Evolutionary conservation across 2,329 filamentous ascomycete species (phyloP).

Genomic region (Colletotrichum endophyticum): DNA sequence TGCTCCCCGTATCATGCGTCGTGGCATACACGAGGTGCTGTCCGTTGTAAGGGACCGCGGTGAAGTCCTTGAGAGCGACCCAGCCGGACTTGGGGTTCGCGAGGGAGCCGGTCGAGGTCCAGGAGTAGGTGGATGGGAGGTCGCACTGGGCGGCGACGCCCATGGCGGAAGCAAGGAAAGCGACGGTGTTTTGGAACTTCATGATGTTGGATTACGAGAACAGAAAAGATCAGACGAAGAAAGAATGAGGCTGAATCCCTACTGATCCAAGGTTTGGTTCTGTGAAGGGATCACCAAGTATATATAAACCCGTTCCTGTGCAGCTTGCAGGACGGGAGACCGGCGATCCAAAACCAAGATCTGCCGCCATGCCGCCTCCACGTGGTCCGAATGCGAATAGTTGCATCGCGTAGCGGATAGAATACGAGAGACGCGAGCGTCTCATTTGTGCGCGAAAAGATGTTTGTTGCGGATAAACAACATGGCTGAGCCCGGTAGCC

Average conservation of each 20-base stretch:
- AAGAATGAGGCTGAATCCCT: neutral
- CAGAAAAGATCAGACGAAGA: neutral
- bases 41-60: conserved; percentile 56
- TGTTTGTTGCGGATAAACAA: neutral
- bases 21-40: conserved; percentile 67
- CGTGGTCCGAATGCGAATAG: neutral
- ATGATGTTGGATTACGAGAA: neutral
- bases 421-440: neutral
- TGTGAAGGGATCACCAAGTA: neutral
- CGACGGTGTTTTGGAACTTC: neutral
- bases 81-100: conserved; percentile 58
- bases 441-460: neutral
- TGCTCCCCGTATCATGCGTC: conserved; percentile 43
- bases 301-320: neutral
- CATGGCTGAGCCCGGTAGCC: neutral
- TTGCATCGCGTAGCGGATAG: neutral
- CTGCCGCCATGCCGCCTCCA: neutral
- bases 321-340: neutral
- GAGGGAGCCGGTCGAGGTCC: conserved; percentile 57
- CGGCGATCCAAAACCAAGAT: neutral
- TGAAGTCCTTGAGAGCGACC: conserved; percentile 69
- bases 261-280: neutral
- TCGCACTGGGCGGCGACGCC: conserved; percentile 40
- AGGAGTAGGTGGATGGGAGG: conserved; percentile 60
- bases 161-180: conserved; percentile 23